Base-by-base conservation (phyloP, 2,329 filamentous ascomycete genomes). In the Teratosphaeria viscida region DNA sequence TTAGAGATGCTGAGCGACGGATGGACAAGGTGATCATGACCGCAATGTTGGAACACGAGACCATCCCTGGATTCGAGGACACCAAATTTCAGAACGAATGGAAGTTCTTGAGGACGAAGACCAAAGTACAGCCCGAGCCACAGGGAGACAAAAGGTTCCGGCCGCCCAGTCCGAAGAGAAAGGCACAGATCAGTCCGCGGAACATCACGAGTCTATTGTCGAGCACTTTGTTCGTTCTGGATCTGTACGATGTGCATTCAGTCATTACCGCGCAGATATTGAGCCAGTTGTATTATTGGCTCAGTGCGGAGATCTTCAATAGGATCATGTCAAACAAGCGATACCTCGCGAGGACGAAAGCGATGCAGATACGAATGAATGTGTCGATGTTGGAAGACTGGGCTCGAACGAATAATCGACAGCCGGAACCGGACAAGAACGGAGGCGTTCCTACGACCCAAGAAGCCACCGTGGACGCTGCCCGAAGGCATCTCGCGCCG, bases 321-420 rank as follows among this genome's bases (percentile, higher is more conserved):
- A 88, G 92, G 60, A 89, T 99, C 73, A 96, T 99, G 89, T 92
- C 89, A 34, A 96, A 95, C 70, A 85, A 90, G 64, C 92, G 92
- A 72, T 99, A 96, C 70, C 81, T 99, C 10, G 92, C 94, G 5
- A 84, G 94, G 57, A 99, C 94, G 19, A 99, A 99, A 74, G 94
- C 94, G 3, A 99, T 99, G 94, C 94, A 99, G 73, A 97, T 99
- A 67, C 89, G 94, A 65, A 97, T 99, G 92, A 99, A 99, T 72
- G 85, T 99, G 6, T 97, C 94, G 0, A 87, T 86, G 7, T 78
- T 99, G 23, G 94, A 99, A 73, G 94, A 99, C 70, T 99, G 94
- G 94, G 92, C 94, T 1, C 83, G 92, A 34, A 82, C 84, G 16
- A 99, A 99, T 75, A 97, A 96, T 72, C 85, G 94, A 32, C 87